phyloP scores from a whole-genome alignment of 352 stramenopile species.

The Phytopythium ostracodes region DNA sequence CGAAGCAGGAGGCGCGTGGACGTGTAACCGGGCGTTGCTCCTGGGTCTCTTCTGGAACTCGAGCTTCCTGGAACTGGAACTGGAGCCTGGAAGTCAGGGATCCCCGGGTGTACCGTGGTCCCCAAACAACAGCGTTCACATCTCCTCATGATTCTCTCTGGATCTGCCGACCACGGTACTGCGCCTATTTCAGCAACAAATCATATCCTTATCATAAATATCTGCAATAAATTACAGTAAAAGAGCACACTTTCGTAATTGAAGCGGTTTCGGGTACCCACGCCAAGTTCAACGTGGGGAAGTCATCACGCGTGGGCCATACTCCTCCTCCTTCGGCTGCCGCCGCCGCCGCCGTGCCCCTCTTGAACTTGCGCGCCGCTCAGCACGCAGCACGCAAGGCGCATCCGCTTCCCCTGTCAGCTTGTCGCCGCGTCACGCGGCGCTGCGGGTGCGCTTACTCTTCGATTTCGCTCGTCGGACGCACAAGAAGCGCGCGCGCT shows the following conservation, averaged over 20 bases:
- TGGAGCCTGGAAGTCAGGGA: too few species aligned
- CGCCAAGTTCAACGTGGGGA: conserved; percentile 3
- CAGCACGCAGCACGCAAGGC: background rate
- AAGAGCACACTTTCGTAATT: background rate
- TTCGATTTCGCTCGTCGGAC: background rate
- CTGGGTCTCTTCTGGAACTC: too few species aligned
- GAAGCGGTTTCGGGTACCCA: background rate
- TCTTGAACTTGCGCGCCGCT: background rate
- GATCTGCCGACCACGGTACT: background rate
- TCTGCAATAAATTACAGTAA: background rate
- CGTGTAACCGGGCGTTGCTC: too few species aligned
- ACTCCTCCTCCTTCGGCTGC: background rate
- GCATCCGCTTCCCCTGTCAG: background rate
- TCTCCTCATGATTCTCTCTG: background rate
- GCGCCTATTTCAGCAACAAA: background rate
- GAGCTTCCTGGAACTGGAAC: too few species aligned
- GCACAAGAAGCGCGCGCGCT: background rate
- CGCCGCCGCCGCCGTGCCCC: background rate
- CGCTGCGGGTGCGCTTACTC: background rate
- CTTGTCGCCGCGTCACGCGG: background rate
- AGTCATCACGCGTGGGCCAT: conserved; percentile 1
- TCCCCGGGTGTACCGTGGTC: too few species aligned
- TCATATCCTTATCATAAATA: background rate
- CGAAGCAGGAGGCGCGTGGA: too few species aligned
- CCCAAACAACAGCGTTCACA: background rate